Conservation (phyloP, 2,329 filamentous ascomycete species). For the Aspergillus tubingensis region DNA sequence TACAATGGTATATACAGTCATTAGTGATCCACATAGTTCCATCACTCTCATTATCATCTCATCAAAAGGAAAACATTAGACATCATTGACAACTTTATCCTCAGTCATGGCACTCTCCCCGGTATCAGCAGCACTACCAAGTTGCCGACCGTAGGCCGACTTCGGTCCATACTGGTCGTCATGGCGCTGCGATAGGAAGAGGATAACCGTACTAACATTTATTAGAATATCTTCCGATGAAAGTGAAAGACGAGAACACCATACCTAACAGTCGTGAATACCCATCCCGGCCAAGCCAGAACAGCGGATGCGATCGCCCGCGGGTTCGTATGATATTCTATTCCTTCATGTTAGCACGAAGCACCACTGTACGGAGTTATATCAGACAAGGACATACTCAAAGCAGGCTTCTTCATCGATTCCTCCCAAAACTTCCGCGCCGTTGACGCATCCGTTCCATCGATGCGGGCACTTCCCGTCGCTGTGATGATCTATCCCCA, state of each 20-base stretch:
- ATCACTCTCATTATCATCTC: too few relatives aligned
- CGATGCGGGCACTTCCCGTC: conserved; percentile 48
- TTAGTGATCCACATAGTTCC: neutral
- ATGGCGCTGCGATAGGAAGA: conserved; percentile 38
- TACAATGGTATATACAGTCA: neutral
- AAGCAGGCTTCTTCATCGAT: conserved; percentile 40
- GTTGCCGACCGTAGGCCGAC: conserved; percentile 12
- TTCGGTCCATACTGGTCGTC: conserved; percentile 28
- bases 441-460: conserved; percentile 39
- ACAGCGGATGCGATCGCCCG: conserved; percentile 55
- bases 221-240: neutral
- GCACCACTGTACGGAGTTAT: neutral
- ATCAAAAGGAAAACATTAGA: neutral
- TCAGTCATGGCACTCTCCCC: neutral
- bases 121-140: neutral
- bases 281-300: conserved; percentile 55
- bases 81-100: neutral
- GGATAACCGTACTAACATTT: conserved; percentile 21
- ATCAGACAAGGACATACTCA: conserved; percentile 13
- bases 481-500: conserved; percentile 48
- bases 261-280: conserved; percentile 48
- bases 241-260: conserved; percentile 22
- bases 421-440: conserved; percentile 30
- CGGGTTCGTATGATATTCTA: conserved; percentile 52
- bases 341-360: neutral